Evolutionary conservation across 192 early-diverging fungal species (phyloP).

Genomic region (Martensiomyces pterosporus): DNA sequence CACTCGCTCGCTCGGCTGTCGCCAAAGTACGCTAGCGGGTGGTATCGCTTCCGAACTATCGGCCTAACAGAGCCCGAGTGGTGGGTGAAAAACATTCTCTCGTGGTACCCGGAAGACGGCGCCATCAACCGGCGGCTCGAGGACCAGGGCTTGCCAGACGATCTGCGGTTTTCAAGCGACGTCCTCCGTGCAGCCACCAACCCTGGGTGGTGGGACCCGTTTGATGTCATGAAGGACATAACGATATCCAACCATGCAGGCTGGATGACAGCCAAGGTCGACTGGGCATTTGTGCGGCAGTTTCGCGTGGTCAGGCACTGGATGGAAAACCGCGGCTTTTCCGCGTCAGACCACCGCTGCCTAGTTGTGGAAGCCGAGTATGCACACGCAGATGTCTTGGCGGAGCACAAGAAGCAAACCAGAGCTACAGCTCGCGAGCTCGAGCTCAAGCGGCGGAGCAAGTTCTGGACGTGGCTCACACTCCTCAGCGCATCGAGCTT

Average conservation of each 20-base stretch:
- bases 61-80: constrained; percentile 65
- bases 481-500: constrained; percentile 20
- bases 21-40: constrained; percentile 58
- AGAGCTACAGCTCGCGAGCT: constrained; percentile 21
- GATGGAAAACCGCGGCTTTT: constrained; percentile 64
- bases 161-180: constrained; percentile 22
- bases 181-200: constrained; percentile 56
- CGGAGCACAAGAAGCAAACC: constrained; percentile 22
- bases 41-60: constrained; percentile 60
- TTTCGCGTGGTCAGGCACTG: constrained; percentile 48
- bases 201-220: constrained; percentile 75
- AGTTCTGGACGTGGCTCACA: constrained; percentile 38
- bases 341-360: constrained; percentile 68
- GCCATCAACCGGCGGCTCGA: constrained; percentile 17
- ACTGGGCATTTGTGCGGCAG: constrained; percentile 65
- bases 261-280: constrained; percentile 66
- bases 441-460: constrained; percentile 10
- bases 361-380: constrained; percentile 55
- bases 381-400: constrained; percentile 26
- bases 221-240: constrained; percentile 54
- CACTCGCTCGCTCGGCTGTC: constrained; percentile 71
- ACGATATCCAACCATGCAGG: constrained; percentile 66
- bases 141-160: constrained; percentile 10
- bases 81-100: constrained; percentile 63
- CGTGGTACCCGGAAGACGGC: constrained; percentile 43